phyloP scores from a whole-genome alignment of 768 basidiomycete genomes.

The Hydnum rufescens region DNA sequence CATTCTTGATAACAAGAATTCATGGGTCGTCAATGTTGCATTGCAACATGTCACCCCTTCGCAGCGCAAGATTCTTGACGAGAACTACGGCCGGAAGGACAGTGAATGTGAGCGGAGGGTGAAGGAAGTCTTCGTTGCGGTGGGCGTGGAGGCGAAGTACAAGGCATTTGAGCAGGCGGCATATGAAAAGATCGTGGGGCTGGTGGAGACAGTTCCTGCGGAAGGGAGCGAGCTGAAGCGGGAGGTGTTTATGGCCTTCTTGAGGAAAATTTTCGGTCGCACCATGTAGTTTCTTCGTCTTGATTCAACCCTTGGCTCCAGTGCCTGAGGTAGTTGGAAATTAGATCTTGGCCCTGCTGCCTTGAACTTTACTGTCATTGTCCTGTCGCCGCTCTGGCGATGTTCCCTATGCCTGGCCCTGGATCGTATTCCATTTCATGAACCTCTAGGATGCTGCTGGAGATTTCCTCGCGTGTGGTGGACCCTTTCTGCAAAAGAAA shows the following conservation, averaged over 20 bases:
- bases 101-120: conserved; percentile 35
- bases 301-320: too few species aligned
- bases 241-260: conserved; percentile 2
- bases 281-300: conserved; percentile 1
- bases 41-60: conserved; percentile 26
- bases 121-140: conserved; percentile 51
- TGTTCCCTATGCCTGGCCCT: too few species aligned
- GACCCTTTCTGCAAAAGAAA: too few species aligned
- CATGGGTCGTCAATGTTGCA: conserved; percentile 87
- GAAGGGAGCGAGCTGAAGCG: neutral
- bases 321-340: too few species aligned
- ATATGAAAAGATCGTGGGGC: conserved; percentile 40
- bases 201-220: conserved; percentile 64
- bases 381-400: too few species aligned
- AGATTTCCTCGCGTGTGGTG: too few species aligned
- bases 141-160: conserved; percentile 49
- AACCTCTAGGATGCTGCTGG: too few species aligned
- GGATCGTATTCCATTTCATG: too few species aligned
- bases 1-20: conserved; percentile 97
- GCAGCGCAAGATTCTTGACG: conserved; percentile 26
- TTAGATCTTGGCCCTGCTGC: too few species aligned
- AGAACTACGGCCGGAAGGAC: conserved; percentile 44
- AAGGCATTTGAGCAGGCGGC: conserved; percentile 56
- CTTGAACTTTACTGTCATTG: too few species aligned
- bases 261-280: neutral